Conservation (phyloP, 176 grass and related monocot species). For the Themeda triandra region DNA sequence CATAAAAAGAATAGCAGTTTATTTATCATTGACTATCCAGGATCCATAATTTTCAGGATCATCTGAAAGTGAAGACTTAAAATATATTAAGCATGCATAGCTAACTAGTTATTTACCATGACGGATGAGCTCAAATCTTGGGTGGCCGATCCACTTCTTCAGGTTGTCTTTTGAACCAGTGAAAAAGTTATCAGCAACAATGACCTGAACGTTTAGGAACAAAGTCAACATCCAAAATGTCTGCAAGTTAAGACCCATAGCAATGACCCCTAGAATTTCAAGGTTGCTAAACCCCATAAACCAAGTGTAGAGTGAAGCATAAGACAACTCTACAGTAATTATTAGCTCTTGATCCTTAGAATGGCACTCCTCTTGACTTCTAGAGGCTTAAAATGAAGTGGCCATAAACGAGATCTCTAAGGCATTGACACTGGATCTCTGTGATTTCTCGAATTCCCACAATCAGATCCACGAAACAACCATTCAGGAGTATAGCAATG, state of each 20-base stretch:
- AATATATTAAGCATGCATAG: background rate
- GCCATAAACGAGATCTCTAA: conserved; percentile 5
- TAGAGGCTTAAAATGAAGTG: background rate
- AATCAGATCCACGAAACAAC: conserved; percentile 13
- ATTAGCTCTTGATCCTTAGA: background rate
- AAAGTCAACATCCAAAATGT: background rate
- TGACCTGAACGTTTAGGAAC: conserved; percentile 55
- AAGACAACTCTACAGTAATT: background rate
- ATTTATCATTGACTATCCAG: background rate
- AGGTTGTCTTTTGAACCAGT: conserved; percentile 99
- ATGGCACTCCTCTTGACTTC: background rate
- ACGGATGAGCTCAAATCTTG: conserved; percentile 99
- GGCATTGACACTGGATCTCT: conserved; percentile 27
- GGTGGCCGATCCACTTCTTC: conserved; percentile 97
- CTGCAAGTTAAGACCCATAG: background rate
- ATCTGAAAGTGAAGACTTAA: background rate
- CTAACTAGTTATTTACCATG: conserved; percentile 65
- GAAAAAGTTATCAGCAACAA: conserved; percentile 96
- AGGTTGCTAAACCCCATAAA: background rate
- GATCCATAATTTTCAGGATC: background rate
- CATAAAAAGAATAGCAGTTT: background rate
- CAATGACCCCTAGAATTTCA: background rate
- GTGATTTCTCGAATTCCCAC: conserved; percentile 4
- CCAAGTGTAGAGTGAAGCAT: background rate
- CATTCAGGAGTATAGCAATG: background rate